phyloP scores from a whole-genome alignment of 208 protist genomes.

The Leishmania gerbilli region DNA sequence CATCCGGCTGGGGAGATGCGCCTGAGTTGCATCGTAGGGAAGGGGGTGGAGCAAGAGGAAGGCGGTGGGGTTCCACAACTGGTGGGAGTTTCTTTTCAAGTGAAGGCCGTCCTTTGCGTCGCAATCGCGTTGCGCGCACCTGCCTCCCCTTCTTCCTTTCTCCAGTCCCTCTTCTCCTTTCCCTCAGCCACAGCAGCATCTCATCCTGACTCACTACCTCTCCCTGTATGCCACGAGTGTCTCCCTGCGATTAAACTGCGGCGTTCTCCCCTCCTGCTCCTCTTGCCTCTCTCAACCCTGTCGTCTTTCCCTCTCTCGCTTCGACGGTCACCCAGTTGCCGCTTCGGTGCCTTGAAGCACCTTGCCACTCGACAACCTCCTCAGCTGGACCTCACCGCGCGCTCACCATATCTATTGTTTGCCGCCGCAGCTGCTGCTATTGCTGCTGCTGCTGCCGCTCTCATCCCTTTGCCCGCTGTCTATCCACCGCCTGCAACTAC shows the following conservation, averaged over 20 bases:
- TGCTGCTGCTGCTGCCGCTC: background rate
- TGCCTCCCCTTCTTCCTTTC: background rate
- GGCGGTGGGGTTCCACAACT: background rate
- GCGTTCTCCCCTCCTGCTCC: background rate
- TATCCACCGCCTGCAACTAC: background rate
- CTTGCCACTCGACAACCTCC: slow-evolving; percentile 1
- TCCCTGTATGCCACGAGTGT: background rate
- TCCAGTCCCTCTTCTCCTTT: background rate
- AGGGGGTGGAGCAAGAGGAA: background rate
- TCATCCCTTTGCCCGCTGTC: background rate
- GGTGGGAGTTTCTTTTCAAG: background rate
- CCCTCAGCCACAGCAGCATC: background rate
- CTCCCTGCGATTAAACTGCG: background rate
- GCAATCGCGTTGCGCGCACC: background rate
- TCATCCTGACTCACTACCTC: background rate
- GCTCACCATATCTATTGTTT: background rate
- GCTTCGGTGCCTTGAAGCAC: background rate
- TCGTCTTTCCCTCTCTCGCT: background rate
- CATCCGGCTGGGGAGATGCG: background rate
- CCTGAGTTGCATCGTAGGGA: background rate
- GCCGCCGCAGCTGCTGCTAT: background rate
- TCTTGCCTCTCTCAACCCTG: background rate
- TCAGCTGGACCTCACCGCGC: background rate
- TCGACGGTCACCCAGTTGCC: background rate
- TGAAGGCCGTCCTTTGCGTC: background rate